A percentile compares a stretch with the other conserved stretches of the same genome.
Conservation (phyloP, 2,329 filamentous ascomycete genomes). For the Penicillium sp. region DNA sequence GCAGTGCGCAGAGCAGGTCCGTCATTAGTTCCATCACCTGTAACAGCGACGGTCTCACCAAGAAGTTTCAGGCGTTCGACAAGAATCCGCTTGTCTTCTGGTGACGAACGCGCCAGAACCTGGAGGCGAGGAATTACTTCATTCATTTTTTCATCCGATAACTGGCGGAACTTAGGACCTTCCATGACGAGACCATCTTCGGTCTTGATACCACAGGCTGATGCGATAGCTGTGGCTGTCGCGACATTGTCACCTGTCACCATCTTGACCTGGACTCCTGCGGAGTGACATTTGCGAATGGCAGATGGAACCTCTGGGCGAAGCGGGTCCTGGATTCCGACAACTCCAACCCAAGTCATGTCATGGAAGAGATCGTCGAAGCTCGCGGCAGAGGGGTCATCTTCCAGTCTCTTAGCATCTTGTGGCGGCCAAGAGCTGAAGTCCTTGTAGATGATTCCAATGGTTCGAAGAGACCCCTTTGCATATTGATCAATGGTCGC, state of each 20-base stretch:
- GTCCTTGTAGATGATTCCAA: slow-evolving; percentile 72
- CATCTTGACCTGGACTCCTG: slow-evolving; percentile 72
- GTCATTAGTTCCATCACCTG: slow-evolving; percentile 68
- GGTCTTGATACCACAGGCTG: slow-evolving; percentile 68
- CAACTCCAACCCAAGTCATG: slow-evolving; percentile 71
- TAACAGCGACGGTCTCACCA: slow-evolving; percentile 63
- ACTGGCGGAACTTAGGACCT: slow-evolving; percentile 65
- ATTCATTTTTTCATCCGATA: slow-evolving; percentile 61
- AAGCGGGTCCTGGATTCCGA: slow-evolving; percentile 74
- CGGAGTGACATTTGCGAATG: slow-evolving; percentile 65
- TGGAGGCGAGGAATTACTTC: slow-evolving; percentile 59
- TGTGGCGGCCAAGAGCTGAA: slow-evolving; percentile 68
- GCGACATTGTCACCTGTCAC: slow-evolving; percentile 71
- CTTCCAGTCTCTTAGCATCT: slow-evolving; percentile 56
- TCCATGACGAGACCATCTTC: slow-evolving; percentile 65
- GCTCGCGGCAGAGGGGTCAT: slow-evolving; percentile 62
- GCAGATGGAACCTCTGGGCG: slow-evolving; percentile 67
- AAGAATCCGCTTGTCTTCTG: slow-evolving; percentile 66
- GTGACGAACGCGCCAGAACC: slow-evolving; percentile 65
- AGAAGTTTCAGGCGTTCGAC: slow-evolving; percentile 63
- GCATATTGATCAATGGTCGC: slow-evolving; percentile 45
- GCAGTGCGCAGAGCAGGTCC: slow-evolving; percentile 65
- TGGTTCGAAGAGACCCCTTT: slow-evolving; percentile 67
- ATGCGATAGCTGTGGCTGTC: slow-evolving; percentile 72
- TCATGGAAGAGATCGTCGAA: slow-evolving; percentile 69